Evolutionary conservation across 2,329 filamentous ascomycete genomes (phyloP).

Genomic region (Fusarium proliferatum): DNA sequence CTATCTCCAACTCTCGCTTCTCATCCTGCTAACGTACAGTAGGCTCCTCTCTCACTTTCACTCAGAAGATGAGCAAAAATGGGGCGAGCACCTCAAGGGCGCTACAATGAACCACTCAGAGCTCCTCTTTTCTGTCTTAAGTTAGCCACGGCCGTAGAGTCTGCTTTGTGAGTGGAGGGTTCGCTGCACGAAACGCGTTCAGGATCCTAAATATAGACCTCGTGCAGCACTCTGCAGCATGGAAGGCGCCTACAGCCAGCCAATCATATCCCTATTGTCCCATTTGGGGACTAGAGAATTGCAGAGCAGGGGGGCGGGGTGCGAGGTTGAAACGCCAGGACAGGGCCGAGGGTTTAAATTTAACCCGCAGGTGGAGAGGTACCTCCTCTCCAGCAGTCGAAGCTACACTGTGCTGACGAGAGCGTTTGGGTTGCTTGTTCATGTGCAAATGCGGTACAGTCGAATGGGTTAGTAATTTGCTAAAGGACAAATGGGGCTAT

Average conservation of each 20-base stretch:
- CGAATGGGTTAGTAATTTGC: constrained; percentile 16
- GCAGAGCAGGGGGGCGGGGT: constrained; percentile 23
- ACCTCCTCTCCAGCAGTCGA: constrained; percentile 18
- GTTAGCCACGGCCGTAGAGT: constrained; percentile 34
- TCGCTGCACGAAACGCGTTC: constrained; percentile 43
- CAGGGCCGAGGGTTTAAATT: constrained; percentile 43
- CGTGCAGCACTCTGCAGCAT: constrained; percentile 29
- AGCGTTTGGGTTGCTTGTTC: constrained; percentile 2
- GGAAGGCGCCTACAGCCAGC: constrained; percentile 47
- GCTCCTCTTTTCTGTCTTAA: constrained; percentile 31
- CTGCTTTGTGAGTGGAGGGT: constrained; percentile 39
- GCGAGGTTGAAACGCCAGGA: constrained; percentile 12
- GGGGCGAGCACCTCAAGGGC: constrained; percentile 25
- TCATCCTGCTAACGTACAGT: not conserved
- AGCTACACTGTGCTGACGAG: constrained; percentile 37
- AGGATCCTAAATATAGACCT: constrained; percentile 51
- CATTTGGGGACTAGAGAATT: constrained; percentile 43
- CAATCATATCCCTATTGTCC: constrained; percentile 44
- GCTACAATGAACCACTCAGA: constrained; percentile 42
- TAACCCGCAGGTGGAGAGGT: constrained; percentile 38
- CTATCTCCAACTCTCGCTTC: constrained; percentile 14
- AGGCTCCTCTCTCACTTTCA: not conserved
- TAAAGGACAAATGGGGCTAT: constrained; percentile 22
- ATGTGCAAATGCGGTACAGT: constrained; percentile 10
- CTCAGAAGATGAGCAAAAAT: constrained; percentile 25